These are phyloP conservation scores for Neophaeococcomyces aloes DNA, from an alignment of 2,329 filamentous ascomycete species.

Conservation along the genomic window DNA sequence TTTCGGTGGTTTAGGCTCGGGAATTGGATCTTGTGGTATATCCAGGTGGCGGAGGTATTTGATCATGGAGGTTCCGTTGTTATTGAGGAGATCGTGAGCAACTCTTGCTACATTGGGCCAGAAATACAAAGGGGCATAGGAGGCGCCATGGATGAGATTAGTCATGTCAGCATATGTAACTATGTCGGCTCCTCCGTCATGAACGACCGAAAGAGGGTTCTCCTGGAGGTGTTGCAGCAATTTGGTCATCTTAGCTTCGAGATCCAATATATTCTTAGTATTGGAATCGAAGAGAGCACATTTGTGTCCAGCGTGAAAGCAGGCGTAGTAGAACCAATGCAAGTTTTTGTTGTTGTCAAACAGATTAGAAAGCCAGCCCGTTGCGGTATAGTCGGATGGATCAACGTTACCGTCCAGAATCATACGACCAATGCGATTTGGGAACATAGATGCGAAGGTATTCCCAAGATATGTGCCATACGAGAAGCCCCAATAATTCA, in stretches of 20 bases:
- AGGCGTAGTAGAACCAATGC: slow-evolving; percentile 44
- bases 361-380: slow-evolving; percentile 40
- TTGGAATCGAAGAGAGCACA: slow-evolving; percentile 34
- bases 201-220: slow-evolving; percentile 25
- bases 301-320: slow-evolving; percentile 39
- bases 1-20: slow-evolving; percentile 17
- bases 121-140: slow-evolving; percentile 14
- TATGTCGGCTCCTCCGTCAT: slow-evolving; percentile 30
- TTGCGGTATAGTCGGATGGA: slow-evolving; percentile 38
- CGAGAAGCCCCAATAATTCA: slow-evolving; percentile 44
- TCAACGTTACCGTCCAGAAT: slow-evolving; percentile 35
- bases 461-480: slow-evolving; percentile 39
- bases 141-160: slow-evolving; percentile 26
- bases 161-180: slow-evolving; percentile 43
- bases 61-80: slow-evolving; percentile 22
- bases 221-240: slow-evolving; percentile 13
- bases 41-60: slow-evolving; percentile 35
- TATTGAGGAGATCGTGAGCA: slow-evolving; percentile 27
- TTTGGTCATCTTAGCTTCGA: slow-evolving; percentile 12
- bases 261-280: slow-evolving; percentile 8
- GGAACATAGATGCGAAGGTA: slow-evolving; percentile 37
- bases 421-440: slow-evolving; percentile 31
- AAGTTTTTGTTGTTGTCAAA: slow-evolving; percentile 47
- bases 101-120: slow-evolving; percentile 32
- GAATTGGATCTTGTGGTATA: slow-evolving; percentile 27